Evolutionary conservation across 2,329 filamentous ascomycete species (phyloP), one percentile per base, ranked within the genome.

Genomic region (Parastagonospora nodorum): DNA sequence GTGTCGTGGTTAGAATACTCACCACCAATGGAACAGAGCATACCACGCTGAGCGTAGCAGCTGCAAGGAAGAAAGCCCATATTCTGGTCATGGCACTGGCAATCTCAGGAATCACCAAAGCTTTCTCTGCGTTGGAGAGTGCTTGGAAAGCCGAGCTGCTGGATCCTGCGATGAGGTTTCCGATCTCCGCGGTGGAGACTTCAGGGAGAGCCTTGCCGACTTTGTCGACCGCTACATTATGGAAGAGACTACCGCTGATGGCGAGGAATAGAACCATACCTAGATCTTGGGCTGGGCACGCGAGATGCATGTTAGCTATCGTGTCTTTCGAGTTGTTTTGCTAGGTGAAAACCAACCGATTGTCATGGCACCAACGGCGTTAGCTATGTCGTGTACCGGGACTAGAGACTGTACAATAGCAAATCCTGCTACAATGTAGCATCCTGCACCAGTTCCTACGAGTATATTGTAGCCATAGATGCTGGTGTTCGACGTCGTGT

Each of bases 371-470:
- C 58, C 53, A 36, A 66, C 49, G 2, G 61, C 63, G 12, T 57
- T 55, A 6, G 59, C 11, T 4, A 63, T 48, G 2, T 48, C 47
- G 6, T 51, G 39, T 5, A 51, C 42, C 2, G 51, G 50, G 0
- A 49, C 57, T 37, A 61, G 47, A 12, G 41, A 33, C 3, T 59
- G 36, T 11, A 51, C 51, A 5, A 67, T 45, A 9, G 54, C 45
- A 40, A 66, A 69, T 3, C 57, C 60, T 12, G 51, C 40, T 0
- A 42, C 44, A 2, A 61, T 32, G 8, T 36, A 36, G 33, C 33
- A 36, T 12, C 65, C 65, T 2, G 54, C 42, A 1, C 66, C 66
- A 4, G 58, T 14, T 11, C 55, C 64, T 4, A n/a, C n/a, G n/a
- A n/a, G n/a, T n/a, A n/a, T n/a, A n/a, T n/a, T n/a, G n/a, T n/a